These are phyloP conservation scores for Colletotrichum trifolii DNA, from an alignment of 2,329 filamentous ascomycete species.

Conservation along the genomic window DNA sequence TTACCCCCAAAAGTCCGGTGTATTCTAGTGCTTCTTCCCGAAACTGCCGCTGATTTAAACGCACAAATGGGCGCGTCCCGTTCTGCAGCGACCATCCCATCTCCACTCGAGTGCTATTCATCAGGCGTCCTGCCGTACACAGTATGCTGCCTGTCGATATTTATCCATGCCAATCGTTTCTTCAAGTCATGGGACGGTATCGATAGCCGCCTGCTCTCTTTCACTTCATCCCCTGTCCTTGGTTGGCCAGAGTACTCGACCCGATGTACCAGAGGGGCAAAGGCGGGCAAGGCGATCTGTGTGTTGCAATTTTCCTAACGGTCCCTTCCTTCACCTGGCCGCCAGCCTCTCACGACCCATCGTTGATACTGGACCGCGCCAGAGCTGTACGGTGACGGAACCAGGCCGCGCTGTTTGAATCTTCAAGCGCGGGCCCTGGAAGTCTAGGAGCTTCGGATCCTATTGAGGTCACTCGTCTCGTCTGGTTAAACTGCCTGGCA, in stretches of 20 bases:
- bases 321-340: slow-evolving; percentile 24
- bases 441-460: slow-evolving; percentile 6
- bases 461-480: slow-evolving; percentile 5
- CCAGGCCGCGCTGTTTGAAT: slow-evolving; percentile 22
- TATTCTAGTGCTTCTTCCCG: slow-evolving; percentile 9
- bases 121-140: too few relatives aligned
- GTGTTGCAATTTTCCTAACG: slow-evolving; percentile 28
- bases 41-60: slow-evolving; percentile 34
- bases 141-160: slow-evolving; percentile 16
- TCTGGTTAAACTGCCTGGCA: slow-evolving; percentile 14
- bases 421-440: not conserved
- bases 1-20: slow-evolving; percentile 12
- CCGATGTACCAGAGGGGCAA: too few relatives aligned
- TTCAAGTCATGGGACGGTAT: slow-evolving; percentile 1
- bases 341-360: slow-evolving; percentile 1
- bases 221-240: slow-evolving; percentile 20
- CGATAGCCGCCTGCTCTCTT: slow-evolving; percentile 6
- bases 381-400: slow-evolving; percentile 31
- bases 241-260: slow-evolving; percentile 11
- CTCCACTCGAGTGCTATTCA: not conserved
- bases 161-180: slow-evolving; percentile 29
- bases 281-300: slow-evolving; percentile 15
- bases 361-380: slow-evolving; percentile 6
- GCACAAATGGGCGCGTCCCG: slow-evolving; percentile 36
- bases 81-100: slow-evolving; percentile 18